Evolutionary conservation across 2,329 filamentous ascomycete genomes (phyloP), one percentile per base, ranked within the genome.

Genomic region (Grosmannia huntii): DNA sequence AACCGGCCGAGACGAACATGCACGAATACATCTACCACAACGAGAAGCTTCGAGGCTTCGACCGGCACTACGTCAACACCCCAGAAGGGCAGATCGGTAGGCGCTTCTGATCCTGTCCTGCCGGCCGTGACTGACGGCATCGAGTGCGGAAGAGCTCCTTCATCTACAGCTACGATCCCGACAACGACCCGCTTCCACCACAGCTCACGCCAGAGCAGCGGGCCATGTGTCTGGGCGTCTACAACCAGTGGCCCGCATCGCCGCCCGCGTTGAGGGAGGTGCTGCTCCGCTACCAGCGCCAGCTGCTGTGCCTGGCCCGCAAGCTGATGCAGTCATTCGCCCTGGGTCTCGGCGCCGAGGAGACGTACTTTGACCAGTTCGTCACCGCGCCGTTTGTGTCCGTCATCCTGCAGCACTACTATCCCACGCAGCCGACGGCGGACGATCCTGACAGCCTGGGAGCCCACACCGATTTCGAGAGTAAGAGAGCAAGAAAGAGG

Each of bases 1-100:
- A 71, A 11, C 64, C 68, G 0, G 16, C 62, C 3, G 67, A 70
- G 53, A 64, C 65, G 31, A 72, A 72, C 59, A 70, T 71, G 68
- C 44, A 51, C 6, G 48, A 60, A 9, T 57, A 60, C 38, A 51
- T 60, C 21, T 60, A 60, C 25, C 53, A 60, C 25, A 58, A 54
- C 28, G 38, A 56, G 53, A 33, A 54, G 28, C 57, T 60, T 7
- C 53, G 59, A 6, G 59, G 59, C 6, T 60, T 56, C 33, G 59
- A 60, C 21, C 52, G 49, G 14, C 56, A 58, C 21, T 53, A 58
- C 33, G 53, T 50, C 5, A 44, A 53, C 11, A 60, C 57, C 6
- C 52, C 54, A 4, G 56, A 50, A 6, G 56, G 56, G 5, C 36
- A 19, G 3, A 23, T 48, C 10, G 23, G 44, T 53, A 38, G 11